phyloP scores from a whole-genome alignment of 805 yeast genomes.

The Yamadazyma sp. region DNA sequence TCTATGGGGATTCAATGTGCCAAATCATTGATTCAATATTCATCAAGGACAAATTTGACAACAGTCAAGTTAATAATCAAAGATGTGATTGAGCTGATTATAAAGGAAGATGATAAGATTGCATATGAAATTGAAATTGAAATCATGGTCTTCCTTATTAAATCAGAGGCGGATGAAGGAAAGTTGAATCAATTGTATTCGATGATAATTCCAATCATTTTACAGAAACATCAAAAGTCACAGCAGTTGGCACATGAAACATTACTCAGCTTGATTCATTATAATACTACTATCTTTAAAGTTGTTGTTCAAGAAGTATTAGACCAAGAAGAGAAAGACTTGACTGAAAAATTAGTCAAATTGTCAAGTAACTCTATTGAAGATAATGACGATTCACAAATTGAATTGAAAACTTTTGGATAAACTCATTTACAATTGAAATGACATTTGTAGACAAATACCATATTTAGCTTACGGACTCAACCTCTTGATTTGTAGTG shows the following conservation, averaged over 20 bases:
- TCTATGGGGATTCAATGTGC: constrained; percentile 52
- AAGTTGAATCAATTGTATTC: constrained; percentile 28
- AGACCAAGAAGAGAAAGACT: constrained; percentile 35
- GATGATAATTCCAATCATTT: constrained; percentile 35
- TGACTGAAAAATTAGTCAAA: constrained; percentile 45
- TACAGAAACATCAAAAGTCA: constrained; percentile 22
- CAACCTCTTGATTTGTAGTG: background rate
- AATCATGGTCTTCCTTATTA: constrained; percentile 45
- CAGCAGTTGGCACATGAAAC: constrained; percentile 43
- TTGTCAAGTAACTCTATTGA: constrained; percentile 2
- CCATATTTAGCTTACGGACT: too few species aligned
- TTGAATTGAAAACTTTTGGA: constrained; percentile 25
- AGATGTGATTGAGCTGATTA: constrained; percentile 32
- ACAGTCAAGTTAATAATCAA: constrained; percentile 47
- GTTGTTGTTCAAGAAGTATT: constrained; percentile 37
- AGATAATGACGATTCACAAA: constrained; percentile 11
- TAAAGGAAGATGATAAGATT: constrained; percentile 9
- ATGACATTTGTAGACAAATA: too few species aligned
- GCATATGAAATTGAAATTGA: constrained; percentile 39
- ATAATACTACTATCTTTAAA: constrained; percentile 49
- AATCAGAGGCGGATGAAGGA: constrained; percentile 22
- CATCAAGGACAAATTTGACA: constrained; percentile 22
- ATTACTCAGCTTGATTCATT: constrained; percentile 44
- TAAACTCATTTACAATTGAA: too few species aligned
- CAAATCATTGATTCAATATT: constrained; percentile 48